phyloP scores from a whole-genome alignment of 2,329 filamentous ascomycete species.

The Aspergillus latus region DNA sequence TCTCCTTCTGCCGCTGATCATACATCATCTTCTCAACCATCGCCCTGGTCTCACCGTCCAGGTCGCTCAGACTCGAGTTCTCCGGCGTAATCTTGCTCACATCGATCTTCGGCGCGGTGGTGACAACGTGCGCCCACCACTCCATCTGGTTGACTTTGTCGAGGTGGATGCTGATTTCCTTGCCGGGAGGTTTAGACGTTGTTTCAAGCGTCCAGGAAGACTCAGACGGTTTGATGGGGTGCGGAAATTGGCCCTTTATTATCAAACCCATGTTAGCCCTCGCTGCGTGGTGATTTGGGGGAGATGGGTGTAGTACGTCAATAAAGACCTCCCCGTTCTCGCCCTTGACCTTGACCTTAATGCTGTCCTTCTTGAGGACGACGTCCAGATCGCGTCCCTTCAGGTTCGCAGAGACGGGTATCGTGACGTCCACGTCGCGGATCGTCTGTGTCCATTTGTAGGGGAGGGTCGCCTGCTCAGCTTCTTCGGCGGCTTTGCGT shows the following conservation, averaged over 20 bases:
- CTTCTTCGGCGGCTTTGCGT: slow-evolving; percentile 69
- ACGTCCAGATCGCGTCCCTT: slow-evolving; percentile 83
- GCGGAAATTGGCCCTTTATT: slow-evolving; percentile 75
- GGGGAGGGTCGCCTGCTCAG: slow-evolving; percentile 85
- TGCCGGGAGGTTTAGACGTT: slow-evolving; percentile 54
- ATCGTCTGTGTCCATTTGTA: slow-evolving; percentile 99
- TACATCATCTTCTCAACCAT: slow-evolving; percentile 99
- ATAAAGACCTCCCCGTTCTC: slow-evolving; percentile 82
- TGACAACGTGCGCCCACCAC: slow-evolving; percentile 96
- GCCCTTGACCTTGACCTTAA: slow-evolving; percentile 83
- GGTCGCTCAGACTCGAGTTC: slow-evolving; percentile 83
- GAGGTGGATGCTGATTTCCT: slow-evolving; percentile 83
- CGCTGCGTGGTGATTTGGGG: background rate
- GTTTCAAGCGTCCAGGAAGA: slow-evolving; percentile 89
- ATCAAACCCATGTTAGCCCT: slow-evolving; percentile 11
- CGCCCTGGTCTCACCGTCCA: slow-evolving; percentile 88
- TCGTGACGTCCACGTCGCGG: slow-evolving; percentile 76
- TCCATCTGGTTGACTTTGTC: slow-evolving; percentile 97
- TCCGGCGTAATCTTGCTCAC: slow-evolving; percentile 93
- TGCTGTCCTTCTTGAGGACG: slow-evolving; percentile 73
- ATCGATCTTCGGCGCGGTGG: slow-evolving; percentile 84
- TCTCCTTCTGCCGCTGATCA: slow-evolving; percentile 95
- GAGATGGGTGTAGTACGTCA: slow-evolving; percentile 52
- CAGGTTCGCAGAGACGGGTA: slow-evolving; percentile 75
- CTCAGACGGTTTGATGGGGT: slow-evolving; percentile 77